A percentile compares a stretch with the other conserved stretches of the same genome.
Conservation (phyloP, 2,329 filamentous ascomycete genomes). For the Magnaporthiopsis incrustans region DNA sequence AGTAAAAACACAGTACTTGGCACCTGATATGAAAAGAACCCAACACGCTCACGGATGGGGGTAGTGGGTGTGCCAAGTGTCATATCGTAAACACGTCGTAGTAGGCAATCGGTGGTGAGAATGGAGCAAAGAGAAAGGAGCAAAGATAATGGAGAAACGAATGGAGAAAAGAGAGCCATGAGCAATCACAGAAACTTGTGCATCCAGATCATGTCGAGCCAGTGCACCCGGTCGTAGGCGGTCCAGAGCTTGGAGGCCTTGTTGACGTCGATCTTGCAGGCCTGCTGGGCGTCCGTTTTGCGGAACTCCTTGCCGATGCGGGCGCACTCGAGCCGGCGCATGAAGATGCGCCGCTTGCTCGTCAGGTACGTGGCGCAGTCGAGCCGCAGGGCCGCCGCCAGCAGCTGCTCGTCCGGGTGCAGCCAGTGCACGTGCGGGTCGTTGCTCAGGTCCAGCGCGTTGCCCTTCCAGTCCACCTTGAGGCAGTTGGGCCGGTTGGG, state of each 20-base stretch:
- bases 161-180: too few species aligned
- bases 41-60: too few species aligned
- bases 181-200: too few species aligned
- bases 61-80: too few species aligned
- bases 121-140: too few species aligned
- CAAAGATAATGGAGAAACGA: too few species aligned
- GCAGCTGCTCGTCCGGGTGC: slow-evolving; percentile 66
- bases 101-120: background rate
- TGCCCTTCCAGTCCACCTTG: slow-evolving; percentile 83
- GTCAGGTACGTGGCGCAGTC: slow-evolving; percentile 84
- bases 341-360: slow-evolving; percentile 88
- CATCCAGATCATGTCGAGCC: slow-evolving; percentile 56
- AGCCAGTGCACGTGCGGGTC: slow-evolving; percentile 65
- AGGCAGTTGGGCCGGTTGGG: slow-evolving; percentile 57
- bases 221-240: slow-evolving; percentile 79
- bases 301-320: slow-evolving; percentile 73
- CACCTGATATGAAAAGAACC: too few species aligned
- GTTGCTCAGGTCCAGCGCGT: slow-evolving; percentile 64
- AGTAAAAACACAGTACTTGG: background rate
- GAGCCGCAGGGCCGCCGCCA: slow-evolving; percentile 73
- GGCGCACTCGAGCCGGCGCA: slow-evolving; percentile 60
- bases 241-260: slow-evolving; percentile 91
- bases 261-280: slow-evolving; percentile 98
- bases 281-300: slow-evolving; percentile 92
- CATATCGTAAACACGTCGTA: background rate